phyloP scores from a whole-genome alignment of 1,284 basidiomycete genomes.

The Termitomyces sp. region DNA sequence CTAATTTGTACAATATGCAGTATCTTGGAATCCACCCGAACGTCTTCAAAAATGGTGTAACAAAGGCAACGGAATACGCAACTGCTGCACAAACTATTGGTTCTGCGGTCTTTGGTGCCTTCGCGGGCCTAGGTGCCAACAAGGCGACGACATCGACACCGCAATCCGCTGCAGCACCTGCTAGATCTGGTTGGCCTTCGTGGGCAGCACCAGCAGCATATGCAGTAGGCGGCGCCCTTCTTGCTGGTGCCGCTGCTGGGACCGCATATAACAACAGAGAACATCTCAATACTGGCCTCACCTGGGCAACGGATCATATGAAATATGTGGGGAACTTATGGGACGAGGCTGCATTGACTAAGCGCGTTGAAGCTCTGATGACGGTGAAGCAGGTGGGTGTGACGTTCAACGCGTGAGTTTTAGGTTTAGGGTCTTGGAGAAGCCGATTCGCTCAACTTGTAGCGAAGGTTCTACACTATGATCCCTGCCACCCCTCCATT shows the following conservation, averaged over 20 bases:
- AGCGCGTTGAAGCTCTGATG: constrained; percentile 60
- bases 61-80: constrained; percentile 72
- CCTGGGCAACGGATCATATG: constrained; percentile 86
- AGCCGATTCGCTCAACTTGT: background rate
- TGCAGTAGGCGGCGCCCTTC: constrained; percentile 60
- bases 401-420: constrained; percentile 62
- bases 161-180: constrained; percentile 21
- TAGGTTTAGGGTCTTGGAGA: background rate
- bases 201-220: constrained; percentile 60
- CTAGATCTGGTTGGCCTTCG: constrained; percentile 43
- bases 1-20: constrained; percentile 31
- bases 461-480: constrained; percentile 70
- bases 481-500: constrained; percentile 54
- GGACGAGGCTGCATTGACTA: constrained; percentile 66
- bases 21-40: constrained; percentile 84
- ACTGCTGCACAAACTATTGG: constrained; percentile 61
- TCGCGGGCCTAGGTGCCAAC: constrained; percentile 44
- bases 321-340: constrained; percentile 87
- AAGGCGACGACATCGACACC: constrained; percentile 29
- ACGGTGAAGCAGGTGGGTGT: constrained; percentile 59
- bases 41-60: constrained; percentile 82
- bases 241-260: constrained; percentile 84
- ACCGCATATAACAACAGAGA: constrained; percentile 76
- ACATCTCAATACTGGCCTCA: constrained; percentile 66
- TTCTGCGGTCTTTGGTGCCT: constrained; percentile 49